phyloP scores from a whole-genome alignment of 2,329 filamentous ascomycete species.

The Fusarium sp. region DNA sequence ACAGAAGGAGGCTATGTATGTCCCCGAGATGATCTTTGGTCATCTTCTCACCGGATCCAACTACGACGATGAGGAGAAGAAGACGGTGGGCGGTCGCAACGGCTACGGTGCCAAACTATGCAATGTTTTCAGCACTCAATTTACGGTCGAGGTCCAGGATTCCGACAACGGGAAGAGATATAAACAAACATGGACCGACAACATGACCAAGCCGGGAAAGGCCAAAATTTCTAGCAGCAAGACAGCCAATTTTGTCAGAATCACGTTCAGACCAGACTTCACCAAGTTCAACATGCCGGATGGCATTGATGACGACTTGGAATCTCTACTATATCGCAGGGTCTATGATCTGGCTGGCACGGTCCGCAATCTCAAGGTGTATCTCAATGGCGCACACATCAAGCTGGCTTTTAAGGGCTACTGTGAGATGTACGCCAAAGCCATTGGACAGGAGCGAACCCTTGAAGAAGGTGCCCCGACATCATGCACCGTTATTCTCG shows the following conservation, averaged over 20 bases:
- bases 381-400: slow-evolving; percentile 82
- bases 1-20: slow-evolving; percentile 87
- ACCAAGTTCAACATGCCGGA: slow-evolving; percentile 82
- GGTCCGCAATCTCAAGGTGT: slow-evolving; percentile 80
- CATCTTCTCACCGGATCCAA: slow-evolving; percentile 96
- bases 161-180: slow-evolving; percentile 88
- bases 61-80: slow-evolving; percentile 93
- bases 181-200: slow-evolving; percentile 93
- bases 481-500: slow-evolving; percentile 84
- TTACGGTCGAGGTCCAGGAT: slow-evolving; percentile 90
- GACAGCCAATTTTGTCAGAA: slow-evolving; percentile 81
- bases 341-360: slow-evolving; percentile 98
- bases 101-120: slow-evolving; percentile 98
- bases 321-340: slow-evolving; percentile 86
- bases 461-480: slow-evolving; percentile 72
- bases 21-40: slow-evolving; percentile 97
- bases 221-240: slow-evolving; percentile 85
- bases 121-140: slow-evolving; percentile 96
- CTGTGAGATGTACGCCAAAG: slow-evolving; percentile 96
- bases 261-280: slow-evolving; percentile 94
- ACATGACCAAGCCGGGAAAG: slow-evolving; percentile 90
- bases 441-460: slow-evolving; percentile 82
- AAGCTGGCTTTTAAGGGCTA: slow-evolving; percentile 93
- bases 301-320: slow-evolving; percentile 93
- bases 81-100: slow-evolving; percentile 96